These are phyloP conservation scores for Cystobasidium pallidum DNA, from an alignment of 1,284 basidiomycete species.

Conservation along the genomic window DNA sequence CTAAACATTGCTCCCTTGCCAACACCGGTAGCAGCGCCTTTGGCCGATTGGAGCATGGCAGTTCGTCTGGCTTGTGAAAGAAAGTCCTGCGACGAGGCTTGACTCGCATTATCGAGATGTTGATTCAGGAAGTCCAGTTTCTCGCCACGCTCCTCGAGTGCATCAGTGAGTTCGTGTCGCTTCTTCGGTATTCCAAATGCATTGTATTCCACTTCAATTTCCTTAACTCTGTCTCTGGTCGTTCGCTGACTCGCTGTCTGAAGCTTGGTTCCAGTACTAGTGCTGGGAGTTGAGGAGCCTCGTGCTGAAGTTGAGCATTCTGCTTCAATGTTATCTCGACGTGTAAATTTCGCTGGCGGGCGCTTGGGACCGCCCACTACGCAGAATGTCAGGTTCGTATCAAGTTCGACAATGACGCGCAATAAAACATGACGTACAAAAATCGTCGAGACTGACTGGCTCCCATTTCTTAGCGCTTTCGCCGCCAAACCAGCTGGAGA, in stretches of 20 bases:
- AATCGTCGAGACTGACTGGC: slow-evolving; percentile 22
- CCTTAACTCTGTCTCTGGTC: slow-evolving; percentile 14
- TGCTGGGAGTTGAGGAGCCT: background rate
- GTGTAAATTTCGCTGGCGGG: slow-evolving; percentile 2
- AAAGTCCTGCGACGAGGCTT: slow-evolving; percentile 37
- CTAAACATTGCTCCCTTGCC: slow-evolving; percentile 41
- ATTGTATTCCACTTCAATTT: slow-evolving; percentile 38
- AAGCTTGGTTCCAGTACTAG: background rate
- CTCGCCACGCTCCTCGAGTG: slow-evolving; percentile 41
- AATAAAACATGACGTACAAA: slow-evolving; percentile 1
- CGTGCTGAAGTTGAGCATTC: background rate
- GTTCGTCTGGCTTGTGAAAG: slow-evolving; percentile 35
- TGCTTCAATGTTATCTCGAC: background rate
- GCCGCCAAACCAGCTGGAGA: slow-evolving; percentile 38
- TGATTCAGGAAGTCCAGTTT: slow-evolving; percentile 37
- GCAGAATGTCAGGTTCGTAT: background rate
- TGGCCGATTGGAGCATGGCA: slow-evolving; percentile 25
- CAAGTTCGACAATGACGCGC: background rate
- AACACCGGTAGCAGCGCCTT: slow-evolving; percentile 25
- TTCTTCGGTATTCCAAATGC: slow-evolving; percentile 40
- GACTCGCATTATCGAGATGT: slow-evolving; percentile 32
- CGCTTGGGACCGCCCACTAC: slow-evolving; percentile 35
- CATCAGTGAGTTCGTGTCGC: slow-evolving; percentile 32
- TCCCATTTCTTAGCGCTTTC: slow-evolving; percentile 21
- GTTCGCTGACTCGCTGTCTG: slow-evolving; percentile 1